Base-by-base conservation (phyloP, 2,329 filamentous ascomycete species). In the Arthrocladium fulminans region DNA sequence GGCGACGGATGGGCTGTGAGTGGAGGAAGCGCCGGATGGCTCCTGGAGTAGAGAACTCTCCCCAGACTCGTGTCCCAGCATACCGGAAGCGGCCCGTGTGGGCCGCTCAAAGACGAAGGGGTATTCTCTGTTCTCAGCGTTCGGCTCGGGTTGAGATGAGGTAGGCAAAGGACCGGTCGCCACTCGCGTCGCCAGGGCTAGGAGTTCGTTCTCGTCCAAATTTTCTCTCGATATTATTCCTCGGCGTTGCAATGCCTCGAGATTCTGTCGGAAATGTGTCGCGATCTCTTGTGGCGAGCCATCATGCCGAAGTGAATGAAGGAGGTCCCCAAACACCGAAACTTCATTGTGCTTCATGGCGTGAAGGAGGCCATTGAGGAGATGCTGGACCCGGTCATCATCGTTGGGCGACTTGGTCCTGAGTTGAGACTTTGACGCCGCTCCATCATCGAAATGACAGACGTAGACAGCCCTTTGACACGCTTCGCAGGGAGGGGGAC, bases 401-500 rank as follows among this genome's bases (percentile, higher is more conserved):
- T 32, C 15, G 3, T 24, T 13, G 19, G 41, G 17, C 12, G 23
- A 9, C 17, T 23, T 44, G 9, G 20, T 6, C 17, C 25, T 23
- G n/a, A 25, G 27, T 4, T 32, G 10, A 9, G 24, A 27, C 17
- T 8, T 19, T 8, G 29, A 30, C 15, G 38, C 27, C 2, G 32
- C 42, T 29, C 39, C 41, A 10, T 24, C 25, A 15, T 50, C 41
- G 43, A 50, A 50, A n/a, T 41, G 35, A 34, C 43, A 50, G 13
- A 17, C 22, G 15, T 34, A 35, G 30, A 19, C 48, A 10, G 48
- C 37, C 20, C 20, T 46, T 10, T 39, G 17, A 25, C 43, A 50
- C 20, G 35, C 35, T 17, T 38, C 48, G 35, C 43, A 50, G 7
- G 48, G 48, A 10, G 39, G 22, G 3, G 48, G 32, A 15, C 27